Evolutionary conservation across 169 alveolate genomes (phyloP).

Genomic region (Babesia caballi): DNA sequence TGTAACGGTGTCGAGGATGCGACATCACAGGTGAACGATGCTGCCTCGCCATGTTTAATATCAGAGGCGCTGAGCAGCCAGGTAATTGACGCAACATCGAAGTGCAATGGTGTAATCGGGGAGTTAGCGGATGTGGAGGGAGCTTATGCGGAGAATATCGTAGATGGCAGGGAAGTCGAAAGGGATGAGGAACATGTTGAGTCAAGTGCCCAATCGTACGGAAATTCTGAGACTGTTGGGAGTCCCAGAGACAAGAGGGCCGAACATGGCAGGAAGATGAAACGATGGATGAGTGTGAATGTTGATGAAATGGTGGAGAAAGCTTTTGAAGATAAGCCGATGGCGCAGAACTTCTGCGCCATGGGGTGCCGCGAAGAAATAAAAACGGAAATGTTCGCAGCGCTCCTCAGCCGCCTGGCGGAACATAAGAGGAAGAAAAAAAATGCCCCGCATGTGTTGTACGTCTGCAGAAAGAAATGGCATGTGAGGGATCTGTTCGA

Average conservation of each 20-base stretch:
- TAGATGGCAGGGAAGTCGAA: too few relatives aligned
- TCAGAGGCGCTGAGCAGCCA: too few relatives aligned
- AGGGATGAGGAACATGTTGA: too few relatives aligned
- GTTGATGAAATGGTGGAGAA: constrained; percentile 18
- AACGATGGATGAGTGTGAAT: neutral
- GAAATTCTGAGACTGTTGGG: neutral
- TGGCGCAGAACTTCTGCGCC: neutral
- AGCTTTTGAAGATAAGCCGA: neutral
- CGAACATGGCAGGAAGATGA: neutral
- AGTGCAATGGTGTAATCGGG: too few relatives aligned
- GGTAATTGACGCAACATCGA: too few relatives aligned
- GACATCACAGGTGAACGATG: too few relatives aligned
- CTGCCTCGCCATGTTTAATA: too few relatives aligned
- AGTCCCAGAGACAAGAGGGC: neutral
- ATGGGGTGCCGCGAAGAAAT: neutral
- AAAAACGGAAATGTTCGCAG: neutral
- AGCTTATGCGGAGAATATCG: too few relatives aligned
- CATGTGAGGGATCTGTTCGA: neutral
- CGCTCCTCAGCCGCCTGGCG: neutral
- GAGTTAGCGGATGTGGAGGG: too few relatives aligned
- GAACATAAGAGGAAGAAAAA: neutral
- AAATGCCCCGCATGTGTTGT: constrained; percentile 15
- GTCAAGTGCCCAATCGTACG: neutral
- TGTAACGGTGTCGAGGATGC: too few relatives aligned
- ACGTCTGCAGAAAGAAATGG: neutral